Evolutionary conservation across 2,329 filamentous ascomycete species (phyloP).

Genomic region (Sarocladium strictum): DNA sequence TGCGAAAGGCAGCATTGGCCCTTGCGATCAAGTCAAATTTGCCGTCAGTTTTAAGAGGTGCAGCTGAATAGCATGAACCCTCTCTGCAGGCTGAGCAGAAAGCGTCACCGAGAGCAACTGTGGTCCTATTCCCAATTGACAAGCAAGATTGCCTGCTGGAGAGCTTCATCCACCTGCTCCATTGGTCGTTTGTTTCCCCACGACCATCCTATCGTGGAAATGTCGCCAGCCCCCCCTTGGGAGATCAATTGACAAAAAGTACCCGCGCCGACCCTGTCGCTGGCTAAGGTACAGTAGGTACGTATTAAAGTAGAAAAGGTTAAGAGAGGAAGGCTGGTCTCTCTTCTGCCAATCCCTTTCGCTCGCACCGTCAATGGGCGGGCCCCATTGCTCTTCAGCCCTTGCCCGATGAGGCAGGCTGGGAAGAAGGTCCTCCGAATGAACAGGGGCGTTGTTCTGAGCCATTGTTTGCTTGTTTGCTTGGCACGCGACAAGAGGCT

Average conservation of each 20-base stretch:
- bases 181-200: background rate
- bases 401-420: slow-evolving; percentile 7
- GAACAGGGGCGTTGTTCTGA: background rate
- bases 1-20: too few species aligned
- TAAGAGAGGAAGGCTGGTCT: too few species aligned
- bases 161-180: background rate
- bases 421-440: slow-evolving; percentile 9
- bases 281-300: too few species aligned
- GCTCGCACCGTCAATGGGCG: background rate
- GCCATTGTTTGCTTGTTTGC: background rate
- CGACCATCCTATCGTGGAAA: slow-evolving; percentile 7
- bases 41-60: background rate
- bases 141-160: background rate
- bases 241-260: background rate
- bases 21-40: too few species aligned
- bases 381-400: too few species aligned
- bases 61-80: background rate
- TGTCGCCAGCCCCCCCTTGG: background rate
- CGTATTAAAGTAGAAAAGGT: too few species aligned
- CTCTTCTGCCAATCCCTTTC: background rate
- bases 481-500: background rate
- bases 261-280: too few species aligned
- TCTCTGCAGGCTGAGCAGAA: background rate
- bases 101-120: background rate
- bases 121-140: background rate